A percentile compares a stretch with the other conserved stretches of the same genome.
Conservation (phyloP, 495 filamentous ascomycete species). For the Xylaria flabelliformis region DNA sequence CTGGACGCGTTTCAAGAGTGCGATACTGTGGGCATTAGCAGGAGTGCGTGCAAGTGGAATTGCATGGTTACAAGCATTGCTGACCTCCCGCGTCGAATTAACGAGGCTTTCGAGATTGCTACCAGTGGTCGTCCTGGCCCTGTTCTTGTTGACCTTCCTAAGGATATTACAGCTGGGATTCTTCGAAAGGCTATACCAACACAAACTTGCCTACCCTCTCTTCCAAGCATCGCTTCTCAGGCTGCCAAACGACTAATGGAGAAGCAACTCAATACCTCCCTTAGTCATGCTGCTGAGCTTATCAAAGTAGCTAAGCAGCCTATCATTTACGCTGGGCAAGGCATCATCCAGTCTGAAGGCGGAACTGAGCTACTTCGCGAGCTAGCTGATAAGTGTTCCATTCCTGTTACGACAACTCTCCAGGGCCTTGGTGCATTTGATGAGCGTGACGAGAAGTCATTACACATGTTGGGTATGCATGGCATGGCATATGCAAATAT, state of each 20-base stretch:
- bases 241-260: slow-evolving; percentile 10
- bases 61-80: slow-evolving; percentile 11
- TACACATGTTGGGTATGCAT: slow-evolving; percentile 88
- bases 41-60: slow-evolving; percentile 12
- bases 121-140: slow-evolving; percentile 7
- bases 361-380: slow-evolving; percentile 69
- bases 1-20: slow-evolving; percentile 12
- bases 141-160: slow-evolving; percentile 10
- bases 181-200: slow-evolving; percentile 14
- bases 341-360: slow-evolving; percentile 66
- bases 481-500: slow-evolving; percentile 80
- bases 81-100: slow-evolving; percentile 12
- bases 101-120: slow-evolving; percentile 9
- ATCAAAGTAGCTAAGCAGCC: slow-evolving; percentile 79
- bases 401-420: slow-evolving; percentile 80
- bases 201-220: slow-evolving; percentile 10
- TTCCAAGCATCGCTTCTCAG: slow-evolving; percentile 13
- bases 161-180: slow-evolving; percentile 12
- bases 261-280: slow-evolving; percentile 64
- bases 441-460: slow-evolving; percentile 75
- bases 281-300: slow-evolving; percentile 68
- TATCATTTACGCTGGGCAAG: slow-evolving; percentile 77
- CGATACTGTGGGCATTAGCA: slow-evolving; percentile 13
- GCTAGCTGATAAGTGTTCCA: slow-evolving; percentile 73
- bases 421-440: slow-evolving; percentile 81